phyloP scores from a whole-genome alignment of 495 filamentous ascomycete genomes.

The Neurospora intermedia region DNA sequence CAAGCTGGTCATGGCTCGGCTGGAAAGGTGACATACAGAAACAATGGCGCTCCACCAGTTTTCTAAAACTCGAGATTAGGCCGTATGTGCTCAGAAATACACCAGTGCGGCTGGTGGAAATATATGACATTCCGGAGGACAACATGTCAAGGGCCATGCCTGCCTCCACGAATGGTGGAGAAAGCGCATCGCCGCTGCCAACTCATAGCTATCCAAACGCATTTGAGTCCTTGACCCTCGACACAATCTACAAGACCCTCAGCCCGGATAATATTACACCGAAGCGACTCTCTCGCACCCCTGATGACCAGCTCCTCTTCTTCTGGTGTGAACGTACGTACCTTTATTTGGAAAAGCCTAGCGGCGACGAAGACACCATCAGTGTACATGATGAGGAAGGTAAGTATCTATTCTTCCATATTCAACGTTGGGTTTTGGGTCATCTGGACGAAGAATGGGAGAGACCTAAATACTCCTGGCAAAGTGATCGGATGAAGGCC shows the following conservation, averaged over 20 bases:
- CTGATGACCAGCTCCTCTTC: neutral
- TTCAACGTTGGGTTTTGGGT: neutral
- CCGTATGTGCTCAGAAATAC: neutral
- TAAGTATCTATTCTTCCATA: too few relatives aligned
- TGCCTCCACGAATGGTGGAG: neutral
- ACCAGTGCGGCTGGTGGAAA: neutral
- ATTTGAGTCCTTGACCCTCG: neutral
- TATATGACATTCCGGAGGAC: neutral
- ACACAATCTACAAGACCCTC: neutral
- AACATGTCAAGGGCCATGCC: neutral
- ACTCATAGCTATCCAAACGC: neutral
- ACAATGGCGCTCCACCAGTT: neutral
- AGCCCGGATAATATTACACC: neutral
- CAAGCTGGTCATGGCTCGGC: slow-evolving; percentile 16
- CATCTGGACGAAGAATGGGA: neutral
- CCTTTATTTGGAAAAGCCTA: neutral
- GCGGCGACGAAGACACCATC: neutral
- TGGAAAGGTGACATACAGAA: neutral
- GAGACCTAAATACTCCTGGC: neutral
- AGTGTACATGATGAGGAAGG: neutral
- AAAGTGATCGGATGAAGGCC: neutral
- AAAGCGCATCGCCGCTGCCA: neutral
- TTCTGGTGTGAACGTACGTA: neutral
- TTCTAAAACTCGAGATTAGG: neutral
- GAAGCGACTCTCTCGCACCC: neutral